Evolutionary conservation across 768 basidiomycete species (phyloP).

Genomic region (Daedaleopsis sinensis): DNA sequence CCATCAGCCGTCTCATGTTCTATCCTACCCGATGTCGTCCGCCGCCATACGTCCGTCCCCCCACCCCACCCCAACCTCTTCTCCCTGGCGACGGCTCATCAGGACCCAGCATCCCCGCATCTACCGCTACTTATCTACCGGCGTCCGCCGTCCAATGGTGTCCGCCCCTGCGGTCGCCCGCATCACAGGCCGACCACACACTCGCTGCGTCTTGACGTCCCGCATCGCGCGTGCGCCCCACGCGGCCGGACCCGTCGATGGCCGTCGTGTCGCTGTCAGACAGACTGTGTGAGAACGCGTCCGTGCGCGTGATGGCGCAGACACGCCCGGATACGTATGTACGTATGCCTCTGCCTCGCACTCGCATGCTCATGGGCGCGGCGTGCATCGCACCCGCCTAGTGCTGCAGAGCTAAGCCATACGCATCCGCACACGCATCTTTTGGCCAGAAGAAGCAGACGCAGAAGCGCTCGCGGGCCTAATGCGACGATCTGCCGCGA

Average conservation of each 20-base stretch:
- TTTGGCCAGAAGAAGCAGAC: too few species aligned
- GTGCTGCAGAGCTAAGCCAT: not conserved
- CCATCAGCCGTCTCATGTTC: not conserved
- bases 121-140: too few species aligned
- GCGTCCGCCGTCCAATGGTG: too few species aligned
- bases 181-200: not conserved
- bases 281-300: not conserved
- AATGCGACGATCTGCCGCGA: too few species aligned
- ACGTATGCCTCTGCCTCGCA: not conserved
- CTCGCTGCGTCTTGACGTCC: not conserved
- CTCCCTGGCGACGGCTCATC: not conserved
- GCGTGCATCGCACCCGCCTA: not conserved
- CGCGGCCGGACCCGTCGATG: not conserved
- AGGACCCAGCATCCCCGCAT: not conserved
- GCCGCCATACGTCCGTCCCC: too few species aligned
- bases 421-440: too few species aligned
- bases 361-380: too few species aligned
- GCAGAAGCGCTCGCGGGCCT: too few species aligned
- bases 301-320: not conserved
- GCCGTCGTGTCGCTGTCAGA: not conserved
- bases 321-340: not conserved
- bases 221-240: not conserved
- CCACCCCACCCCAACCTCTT: not conserved
- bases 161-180: too few species aligned
- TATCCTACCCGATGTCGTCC: not conserved